Evolutionary conservation across 2,329 filamentous ascomycete genomes (phyloP).

Genomic region (Acrocalymma vagum): DNA sequence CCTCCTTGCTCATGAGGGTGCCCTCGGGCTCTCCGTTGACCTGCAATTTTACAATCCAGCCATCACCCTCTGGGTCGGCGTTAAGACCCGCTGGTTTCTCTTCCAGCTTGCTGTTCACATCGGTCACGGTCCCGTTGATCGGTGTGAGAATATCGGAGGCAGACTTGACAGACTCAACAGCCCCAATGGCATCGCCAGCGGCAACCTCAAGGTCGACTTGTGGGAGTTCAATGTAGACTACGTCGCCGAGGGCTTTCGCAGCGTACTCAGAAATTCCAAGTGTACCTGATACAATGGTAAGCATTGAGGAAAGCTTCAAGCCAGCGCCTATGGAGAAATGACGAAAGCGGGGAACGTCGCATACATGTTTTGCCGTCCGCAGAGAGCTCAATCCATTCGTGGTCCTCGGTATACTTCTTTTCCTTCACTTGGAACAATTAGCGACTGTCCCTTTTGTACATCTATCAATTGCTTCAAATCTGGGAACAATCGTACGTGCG

Average conservation of each 20-base stretch:
- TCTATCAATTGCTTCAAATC: conserved; percentile 8
- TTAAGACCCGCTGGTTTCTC: conserved; percentile 90
- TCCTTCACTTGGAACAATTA: conserved; percentile 60
- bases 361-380: conserved; percentile 81
- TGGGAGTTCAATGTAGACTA: conserved; percentile 96
- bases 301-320: conserved; percentile 9
- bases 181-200: conserved; percentile 86
- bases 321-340: conserved; percentile 6
- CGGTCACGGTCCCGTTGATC: conserved; percentile 77
- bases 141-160: conserved; percentile 97
- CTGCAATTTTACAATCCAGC: conserved; percentile 92
- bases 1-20: conserved; percentile 76
- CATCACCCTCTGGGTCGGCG: conserved; percentile 85
- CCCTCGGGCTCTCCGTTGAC: conserved; percentile 70
- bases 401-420: conserved; percentile 94
- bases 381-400: conserved; percentile 96
- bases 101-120: conserved; percentile 78
- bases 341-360: conserved; percentile 5
- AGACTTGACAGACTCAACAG: conserved; percentile 97
- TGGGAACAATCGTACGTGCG: conserved; percentile 31
- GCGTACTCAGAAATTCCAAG: conserved; percentile 92
- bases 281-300: conserved; percentile 57
- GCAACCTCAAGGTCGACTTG: conserved; percentile 71
- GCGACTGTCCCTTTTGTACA: conserved; percentile 4
- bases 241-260: conserved; percentile 89